phyloP scores from a whole-genome alignment of 208 protist species.

The Porcisia hertigi region DNA sequence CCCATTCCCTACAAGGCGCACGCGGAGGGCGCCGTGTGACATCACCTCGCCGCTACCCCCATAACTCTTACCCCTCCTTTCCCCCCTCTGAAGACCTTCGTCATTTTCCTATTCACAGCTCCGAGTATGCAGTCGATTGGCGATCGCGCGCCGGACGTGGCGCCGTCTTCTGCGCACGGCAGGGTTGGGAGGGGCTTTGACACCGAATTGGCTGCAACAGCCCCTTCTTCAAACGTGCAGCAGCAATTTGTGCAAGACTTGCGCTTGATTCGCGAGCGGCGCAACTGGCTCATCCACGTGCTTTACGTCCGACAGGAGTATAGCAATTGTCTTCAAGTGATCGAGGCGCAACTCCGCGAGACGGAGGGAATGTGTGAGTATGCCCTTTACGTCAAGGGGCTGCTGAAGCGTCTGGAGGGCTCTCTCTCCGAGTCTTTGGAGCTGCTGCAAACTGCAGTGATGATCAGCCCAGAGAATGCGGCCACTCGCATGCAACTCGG shows the following conservation, averaged over 20 bases:
- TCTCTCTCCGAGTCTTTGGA: slow-evolving; percentile 93
- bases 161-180: neutral
- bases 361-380: slow-evolving; percentile 87
- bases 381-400: slow-evolving; percentile 92
- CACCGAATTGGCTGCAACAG: neutral
- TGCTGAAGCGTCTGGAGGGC: slow-evolving; percentile 92
- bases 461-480: slow-evolving; percentile 90
- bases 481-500: slow-evolving; percentile 93
- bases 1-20: neutral
- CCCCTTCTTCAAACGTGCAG: slow-evolving; percentile 1
- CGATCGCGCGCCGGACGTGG: neutral
- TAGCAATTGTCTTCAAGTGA: slow-evolving; percentile 79
- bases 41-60: neutral
- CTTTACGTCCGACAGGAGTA: slow-evolving; percentile 93
- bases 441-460: slow-evolving; percentile 91
- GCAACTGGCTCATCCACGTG: slow-evolving; percentile 95
- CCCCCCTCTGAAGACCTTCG: neutral
- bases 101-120: neutral
- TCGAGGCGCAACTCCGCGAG: slow-evolving; percentile 88
- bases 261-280: slow-evolving; percentile 68
- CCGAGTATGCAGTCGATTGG: neutral
- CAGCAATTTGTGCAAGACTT: slow-evolving; percentile 28
- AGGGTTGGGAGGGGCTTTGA: neutral
- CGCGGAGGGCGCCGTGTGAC: neutral
- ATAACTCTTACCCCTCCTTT: neutral